Evolutionary conservation across 305 asterid genomes (phyloP).

Genomic region (Plantago coronopus): DNA sequence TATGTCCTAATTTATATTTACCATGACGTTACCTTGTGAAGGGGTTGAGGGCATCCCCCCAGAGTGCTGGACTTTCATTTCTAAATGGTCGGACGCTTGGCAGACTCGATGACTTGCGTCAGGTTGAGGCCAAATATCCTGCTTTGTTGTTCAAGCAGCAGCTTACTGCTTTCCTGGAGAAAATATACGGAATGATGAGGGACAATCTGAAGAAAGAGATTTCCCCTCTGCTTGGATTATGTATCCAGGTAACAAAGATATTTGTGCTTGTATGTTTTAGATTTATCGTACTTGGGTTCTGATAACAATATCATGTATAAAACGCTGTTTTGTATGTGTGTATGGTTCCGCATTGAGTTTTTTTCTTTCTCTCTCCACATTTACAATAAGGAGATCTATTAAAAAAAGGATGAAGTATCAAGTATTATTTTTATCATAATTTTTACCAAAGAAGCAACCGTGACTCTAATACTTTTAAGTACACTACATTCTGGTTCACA

Average conservation of each 20-base stretch:
- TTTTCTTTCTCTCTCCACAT: neutral
- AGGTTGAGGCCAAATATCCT: constrained; percentile 98
- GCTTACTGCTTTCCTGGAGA: constrained; percentile 99
- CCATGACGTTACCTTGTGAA: constrained; percentile 31
- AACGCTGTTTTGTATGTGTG: neutral
- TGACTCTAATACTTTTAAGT: constrained; percentile 20
- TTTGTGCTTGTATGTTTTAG: neutral
- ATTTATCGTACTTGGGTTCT: neutral
- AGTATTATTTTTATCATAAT: neutral
- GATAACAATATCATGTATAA: neutral
- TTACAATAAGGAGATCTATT: neutral
- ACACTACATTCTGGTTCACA: constrained; percentile 8
- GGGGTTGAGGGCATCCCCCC: constrained; percentile 95
- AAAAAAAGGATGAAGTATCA: neutral
- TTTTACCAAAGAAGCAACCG: constrained; percentile 8
- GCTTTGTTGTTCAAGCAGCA: constrained; percentile 99
- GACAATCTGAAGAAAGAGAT: constrained; percentile 95
- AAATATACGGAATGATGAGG: constrained; percentile 94
- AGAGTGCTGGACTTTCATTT: constrained; percentile 86
- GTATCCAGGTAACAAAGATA: constrained; percentile 80
- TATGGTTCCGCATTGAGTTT: neutral
- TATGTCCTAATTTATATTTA: constrained; percentile 22
- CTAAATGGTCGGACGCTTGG: constrained; percentile 83
- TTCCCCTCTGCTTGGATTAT: constrained; percentile 92
- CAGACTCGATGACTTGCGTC: constrained; percentile 90